Evolutionary conservation across 225 moss, liverwort and hornwort species (phyloP).

Genomic region (Anthoceros angustus): DNA sequence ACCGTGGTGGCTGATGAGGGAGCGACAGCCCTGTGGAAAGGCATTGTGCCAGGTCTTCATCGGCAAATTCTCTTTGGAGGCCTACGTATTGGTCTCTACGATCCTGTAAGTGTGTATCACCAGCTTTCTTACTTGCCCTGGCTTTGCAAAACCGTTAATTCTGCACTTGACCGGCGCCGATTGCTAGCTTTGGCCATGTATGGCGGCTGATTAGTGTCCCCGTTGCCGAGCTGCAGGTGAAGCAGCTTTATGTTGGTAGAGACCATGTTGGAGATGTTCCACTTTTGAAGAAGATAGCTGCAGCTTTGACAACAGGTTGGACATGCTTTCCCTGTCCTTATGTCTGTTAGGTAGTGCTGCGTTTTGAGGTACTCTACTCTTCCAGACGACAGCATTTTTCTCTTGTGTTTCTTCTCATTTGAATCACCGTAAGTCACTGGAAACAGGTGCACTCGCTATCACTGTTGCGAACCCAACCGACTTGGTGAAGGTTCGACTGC

Average conservation of each 20-base stretch:
- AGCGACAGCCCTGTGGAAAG: constrained; percentile 57
- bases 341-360: background rate
- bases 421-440: background rate
- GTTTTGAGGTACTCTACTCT: background rate
- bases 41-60: constrained; percentile 86
- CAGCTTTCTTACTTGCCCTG: background rate
- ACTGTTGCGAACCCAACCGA: constrained; percentile 88
- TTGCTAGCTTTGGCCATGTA: background rate
- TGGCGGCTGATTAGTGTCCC: background rate
- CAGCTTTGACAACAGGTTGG: constrained; percentile 86
- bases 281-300: constrained; percentile 59
- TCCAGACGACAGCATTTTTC: background rate
- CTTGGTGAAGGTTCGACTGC: constrained; percentile 95
- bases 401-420: background rate
- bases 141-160: background rate
- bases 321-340: background rate
- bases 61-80: constrained; percentile 92
- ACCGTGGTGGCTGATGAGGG: constrained; percentile 90
- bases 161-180: background rate
- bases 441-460: constrained; percentile 77
- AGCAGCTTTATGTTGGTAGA: constrained; percentile 60
- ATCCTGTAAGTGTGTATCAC: constrained; percentile 37
- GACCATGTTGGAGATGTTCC: constrained; percentile 89
- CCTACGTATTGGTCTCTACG: constrained; percentile 85
- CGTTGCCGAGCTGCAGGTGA: constrained; percentile 37